A percentile compares a stretch with the other conserved stretches of the same genome.
These are phyloP conservation scores for Colletotrichum chrysophilum DNA, from an alignment of 2,329 filamentous ascomycete genomes.

Conservation along the genomic window DNA sequence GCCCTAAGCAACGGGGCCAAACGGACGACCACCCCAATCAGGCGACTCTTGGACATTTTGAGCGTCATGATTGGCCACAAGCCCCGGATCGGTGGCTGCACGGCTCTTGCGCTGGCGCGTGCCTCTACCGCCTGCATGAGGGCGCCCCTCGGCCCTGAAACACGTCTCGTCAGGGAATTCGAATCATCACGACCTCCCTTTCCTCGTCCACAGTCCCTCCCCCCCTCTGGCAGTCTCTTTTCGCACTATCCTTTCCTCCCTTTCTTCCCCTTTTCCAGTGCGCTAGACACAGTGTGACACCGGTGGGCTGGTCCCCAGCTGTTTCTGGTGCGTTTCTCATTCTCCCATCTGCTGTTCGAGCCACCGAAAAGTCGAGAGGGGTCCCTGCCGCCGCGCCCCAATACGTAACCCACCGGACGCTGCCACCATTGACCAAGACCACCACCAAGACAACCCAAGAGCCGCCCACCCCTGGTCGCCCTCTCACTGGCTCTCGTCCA, in stretches of 20 bases:
- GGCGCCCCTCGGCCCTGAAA: slow-evolving; percentile 19
- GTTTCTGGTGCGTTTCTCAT: slow-evolving; percentile 23
- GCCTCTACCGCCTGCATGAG: slow-evolving; percentile 10
- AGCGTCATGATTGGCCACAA: slow-evolving; percentile 4
- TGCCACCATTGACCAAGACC: neutral
- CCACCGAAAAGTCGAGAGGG: neutral
- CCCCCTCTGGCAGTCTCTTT: neutral
- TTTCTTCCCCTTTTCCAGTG: neutral
- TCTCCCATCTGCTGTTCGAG: slow-evolving; percentile 15
- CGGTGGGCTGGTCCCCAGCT: slow-evolving; percentile 1
- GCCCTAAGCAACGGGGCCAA: slow-evolving; percentile 8
- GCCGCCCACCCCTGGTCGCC: neutral
- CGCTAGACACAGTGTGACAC: neutral
- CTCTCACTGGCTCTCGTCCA: neutral
- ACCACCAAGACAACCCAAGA: neutral
- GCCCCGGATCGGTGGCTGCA: neutral
- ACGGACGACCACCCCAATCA: slow-evolving; percentile 17
- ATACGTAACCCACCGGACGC: neutral
- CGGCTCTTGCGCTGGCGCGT: slow-evolving; percentile 6
- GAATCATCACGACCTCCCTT: slow-evolving; percentile 19
- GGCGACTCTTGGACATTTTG: slow-evolving; percentile 13
- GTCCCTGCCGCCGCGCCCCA: neutral
- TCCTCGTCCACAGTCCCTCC: neutral
- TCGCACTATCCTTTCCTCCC: neutral
- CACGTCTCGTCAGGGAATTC: slow-evolving; percentile 16